Conservation (phyloP, 257 asterid genomes). For the Galeopsis tetrahit region DNA sequence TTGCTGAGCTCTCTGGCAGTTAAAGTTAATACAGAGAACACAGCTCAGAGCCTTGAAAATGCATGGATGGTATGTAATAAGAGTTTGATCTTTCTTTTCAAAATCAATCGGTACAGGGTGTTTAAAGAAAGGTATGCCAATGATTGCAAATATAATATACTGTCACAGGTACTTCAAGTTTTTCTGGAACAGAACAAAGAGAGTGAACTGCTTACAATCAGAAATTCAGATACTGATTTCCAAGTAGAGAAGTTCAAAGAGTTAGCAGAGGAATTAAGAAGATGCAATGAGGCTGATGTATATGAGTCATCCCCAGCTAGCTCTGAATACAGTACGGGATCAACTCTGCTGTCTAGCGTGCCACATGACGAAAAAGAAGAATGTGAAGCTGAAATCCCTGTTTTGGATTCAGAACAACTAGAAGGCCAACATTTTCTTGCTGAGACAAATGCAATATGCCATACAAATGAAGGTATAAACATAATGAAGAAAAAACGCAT, state of each 20-base stretch:
- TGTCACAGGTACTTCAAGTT: conserved; percentile 70
- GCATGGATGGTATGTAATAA: conserved; percentile 73
- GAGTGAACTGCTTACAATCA: conserved; percentile 38
- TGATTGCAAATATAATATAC: background rate
- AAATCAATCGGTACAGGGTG: background rate
- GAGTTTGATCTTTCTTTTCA: conserved; percentile 11
- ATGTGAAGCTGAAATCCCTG: conserved; percentile 48
- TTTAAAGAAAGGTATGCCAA: background rate
- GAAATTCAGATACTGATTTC: conserved; percentile 47
- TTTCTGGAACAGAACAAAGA: conserved; percentile 70
- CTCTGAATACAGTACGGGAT: conserved; percentile 75
- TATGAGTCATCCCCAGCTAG: conserved; percentile 66
- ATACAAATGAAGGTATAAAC: conserved; percentile 50
- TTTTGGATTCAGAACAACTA: conserved; percentile 43
- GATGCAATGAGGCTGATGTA: conserved; percentile 60
- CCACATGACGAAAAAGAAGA: conserved; percentile 47
- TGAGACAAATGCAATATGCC: conserved; percentile 47
- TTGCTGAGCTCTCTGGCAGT: conserved; percentile 77
- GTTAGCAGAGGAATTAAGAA: conserved; percentile 54
- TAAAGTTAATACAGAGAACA: conserved; percentile 70
- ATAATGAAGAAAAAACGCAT: background rate
- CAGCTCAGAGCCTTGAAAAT: conserved; percentile 77
- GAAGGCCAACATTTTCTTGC: conserved; percentile 43
- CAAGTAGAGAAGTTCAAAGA: conserved; percentile 61
- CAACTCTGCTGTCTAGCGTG: conserved; percentile 47